Conservation (phyloP, 495 filamentous ascomycete genomes). For the Cercophora samala region DNA sequence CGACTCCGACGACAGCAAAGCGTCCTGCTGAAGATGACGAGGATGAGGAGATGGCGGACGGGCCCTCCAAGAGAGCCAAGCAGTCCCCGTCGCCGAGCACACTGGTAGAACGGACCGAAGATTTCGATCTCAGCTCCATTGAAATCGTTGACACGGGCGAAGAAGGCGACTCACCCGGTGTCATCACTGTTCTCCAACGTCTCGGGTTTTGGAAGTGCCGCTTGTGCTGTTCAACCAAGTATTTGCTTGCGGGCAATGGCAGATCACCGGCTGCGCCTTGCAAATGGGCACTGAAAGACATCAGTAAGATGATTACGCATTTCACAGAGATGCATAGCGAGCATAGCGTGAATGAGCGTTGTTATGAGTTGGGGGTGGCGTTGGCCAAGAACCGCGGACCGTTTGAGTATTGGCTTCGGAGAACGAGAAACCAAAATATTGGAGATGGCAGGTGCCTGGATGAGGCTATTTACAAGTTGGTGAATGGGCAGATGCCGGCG, state of each 20-base stretch:
- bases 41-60: neutral
- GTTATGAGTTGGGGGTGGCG: constrained; percentile 39
- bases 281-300: constrained; percentile 47
- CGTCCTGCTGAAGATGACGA: neutral
- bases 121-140: neutral
- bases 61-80: neutral
- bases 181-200: constrained; percentile 33
- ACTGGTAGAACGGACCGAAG: neutral
- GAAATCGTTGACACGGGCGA: constrained; percentile 7
- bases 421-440: constrained; percentile 36
- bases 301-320: constrained; percentile 47
- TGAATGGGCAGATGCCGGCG: constrained; percentile 34
- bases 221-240: constrained; percentile 41
- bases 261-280: constrained; percentile 44
- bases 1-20: neutral
- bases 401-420: constrained; percentile 46
- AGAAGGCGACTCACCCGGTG: constrained; percentile 1
- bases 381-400: constrained; percentile 42
- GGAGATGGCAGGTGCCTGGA: constrained; percentile 32
- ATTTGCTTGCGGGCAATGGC: constrained; percentile 36
- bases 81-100: neutral
- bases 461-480: constrained; percentile 32
- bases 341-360: constrained; percentile 37
- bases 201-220: constrained; percentile 47
- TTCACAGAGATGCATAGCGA: constrained; percentile 45